Percentiles rank a stretch among this genome's conserved stretches.
phyloP scores from a whole-genome alignment of 345 rosid genomes.

The Melaleuca alternifolia region DNA sequence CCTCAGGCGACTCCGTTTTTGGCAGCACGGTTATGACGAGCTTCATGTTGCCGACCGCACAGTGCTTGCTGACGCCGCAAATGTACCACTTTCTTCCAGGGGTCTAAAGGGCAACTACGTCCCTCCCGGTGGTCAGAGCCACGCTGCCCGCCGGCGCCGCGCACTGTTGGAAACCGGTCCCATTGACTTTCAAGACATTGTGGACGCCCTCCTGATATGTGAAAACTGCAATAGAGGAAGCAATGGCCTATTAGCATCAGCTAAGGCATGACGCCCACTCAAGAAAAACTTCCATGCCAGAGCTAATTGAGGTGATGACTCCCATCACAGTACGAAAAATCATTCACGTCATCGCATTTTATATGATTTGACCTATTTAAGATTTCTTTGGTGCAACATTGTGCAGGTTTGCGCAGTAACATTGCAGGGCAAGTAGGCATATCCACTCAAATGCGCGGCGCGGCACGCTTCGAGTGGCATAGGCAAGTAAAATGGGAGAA shows the following conservation, averaged over 20 bases:
- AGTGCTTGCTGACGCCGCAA: slow-evolving; percentile 5
- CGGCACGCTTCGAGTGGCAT: not conserved
- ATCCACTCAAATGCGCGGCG: not conserved
- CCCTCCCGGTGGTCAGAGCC: not conserved
- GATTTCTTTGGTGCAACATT: too few relatives aligned
- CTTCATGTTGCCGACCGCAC: slow-evolving; percentile 1
- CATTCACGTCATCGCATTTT: not conserved
- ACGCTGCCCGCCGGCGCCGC: not conserved
- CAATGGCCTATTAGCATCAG: not conserved
- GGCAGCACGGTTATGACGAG: not conserved
- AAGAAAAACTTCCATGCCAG: not conserved
- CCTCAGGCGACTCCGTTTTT: not conserved
- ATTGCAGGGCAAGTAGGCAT: not conserved
- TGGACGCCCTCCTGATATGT: slow-evolving; percentile 1
- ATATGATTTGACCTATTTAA: too few relatives aligned
- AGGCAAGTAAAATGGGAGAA: not conserved
- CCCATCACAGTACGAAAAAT: not conserved
- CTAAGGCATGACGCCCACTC: not conserved
- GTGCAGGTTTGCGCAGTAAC: too few relatives aligned
- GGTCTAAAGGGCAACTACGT: not conserved
- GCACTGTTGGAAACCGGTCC: slow-evolving; percentile 3
- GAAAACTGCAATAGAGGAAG: not conserved
- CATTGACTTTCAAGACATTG: slow-evolving; percentile 7
- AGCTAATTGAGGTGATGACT: not conserved
- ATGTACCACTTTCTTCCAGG: slow-evolving; percentile 8